A percentile compares a stretch with the other conserved stretches of the same genome.
Evolutionary conservation across 192 early-diverging fungal species (phyloP).

Genomic region (Dimargaris xerosporica): DNA sequence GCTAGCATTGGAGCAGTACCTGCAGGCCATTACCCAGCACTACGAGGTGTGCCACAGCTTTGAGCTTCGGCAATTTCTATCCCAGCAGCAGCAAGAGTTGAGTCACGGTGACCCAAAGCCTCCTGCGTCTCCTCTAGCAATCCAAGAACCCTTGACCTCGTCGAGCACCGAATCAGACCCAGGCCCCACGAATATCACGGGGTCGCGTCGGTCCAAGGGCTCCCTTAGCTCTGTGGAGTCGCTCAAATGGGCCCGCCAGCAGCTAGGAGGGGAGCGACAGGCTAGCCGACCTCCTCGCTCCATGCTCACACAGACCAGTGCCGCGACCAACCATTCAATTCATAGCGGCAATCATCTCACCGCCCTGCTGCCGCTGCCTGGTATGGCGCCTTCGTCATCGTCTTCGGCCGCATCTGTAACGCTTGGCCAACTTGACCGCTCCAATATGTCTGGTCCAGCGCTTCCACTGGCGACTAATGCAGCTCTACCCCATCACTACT

Average conservation of each 20-base stretch:
- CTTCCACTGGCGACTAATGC: too few relatives aligned
- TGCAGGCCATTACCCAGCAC: constrained; percentile 40
- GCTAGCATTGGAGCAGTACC: constrained; percentile 47
- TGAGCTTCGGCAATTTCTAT: constrained; percentile 58
- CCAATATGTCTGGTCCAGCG: not conserved
- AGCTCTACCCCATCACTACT: constrained; percentile 28
- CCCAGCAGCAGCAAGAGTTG: constrained; percentile 30
- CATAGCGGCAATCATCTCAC: too few relatives aligned
- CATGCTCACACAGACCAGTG: not conserved
- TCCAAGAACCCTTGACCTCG: not conserved
- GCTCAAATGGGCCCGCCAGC: not conserved
- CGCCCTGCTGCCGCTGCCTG: too few relatives aligned
- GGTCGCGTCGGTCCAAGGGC: not conserved
- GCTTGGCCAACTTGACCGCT: not conserved
- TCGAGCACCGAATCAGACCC: not conserved
- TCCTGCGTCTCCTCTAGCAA: not conserved
- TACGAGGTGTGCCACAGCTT: constrained; percentile 39
- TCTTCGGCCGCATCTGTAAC: constrained; percentile 1
- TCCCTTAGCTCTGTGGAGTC: not conserved
- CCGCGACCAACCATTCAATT: not conserved
- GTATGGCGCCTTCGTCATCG: not conserved
- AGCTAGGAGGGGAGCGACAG: not conserved
- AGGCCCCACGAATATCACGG: not conserved
- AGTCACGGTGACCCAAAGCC: not conserved
- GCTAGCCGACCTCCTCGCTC: not conserved